phyloP scores from a whole-genome alignment of 2,329 filamentous ascomycete genomes.

The Rhynchosporium secalis region DNA sequence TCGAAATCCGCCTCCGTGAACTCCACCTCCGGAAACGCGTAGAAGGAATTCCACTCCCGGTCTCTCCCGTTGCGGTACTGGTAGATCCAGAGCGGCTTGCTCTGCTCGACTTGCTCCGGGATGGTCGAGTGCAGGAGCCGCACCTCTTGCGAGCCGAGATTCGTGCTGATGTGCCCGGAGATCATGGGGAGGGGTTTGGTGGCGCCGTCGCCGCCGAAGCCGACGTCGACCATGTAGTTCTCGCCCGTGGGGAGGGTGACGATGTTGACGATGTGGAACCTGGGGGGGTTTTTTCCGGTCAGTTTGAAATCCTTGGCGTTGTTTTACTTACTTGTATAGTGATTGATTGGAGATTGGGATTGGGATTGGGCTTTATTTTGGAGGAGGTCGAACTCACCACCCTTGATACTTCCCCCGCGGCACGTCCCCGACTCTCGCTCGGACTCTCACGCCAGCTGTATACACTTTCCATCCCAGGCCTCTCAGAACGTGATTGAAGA shows the following conservation, averaged over 20 bases:
- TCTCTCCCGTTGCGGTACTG: constrained; percentile 53
- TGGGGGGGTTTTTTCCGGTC: constrained; percentile 22
- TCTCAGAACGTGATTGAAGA: constrained; percentile 54
- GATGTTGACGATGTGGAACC: constrained; percentile 62
- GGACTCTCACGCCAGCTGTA: constrained; percentile 47
- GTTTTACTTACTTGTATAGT: neutral
- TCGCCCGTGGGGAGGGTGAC: constrained; percentile 50
- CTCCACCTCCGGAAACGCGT: constrained; percentile 66
- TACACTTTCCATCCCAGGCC: constrained; percentile 56
- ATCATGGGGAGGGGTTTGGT: constrained; percentile 57
- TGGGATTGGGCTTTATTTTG: too few species aligned
- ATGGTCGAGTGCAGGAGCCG: constrained; percentile 53
- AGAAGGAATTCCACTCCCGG: constrained; percentile 58
- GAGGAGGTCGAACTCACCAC: constrained; percentile 27
- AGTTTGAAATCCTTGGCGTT: neutral
- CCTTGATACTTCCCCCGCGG: constrained; percentile 33
- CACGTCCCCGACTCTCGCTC: constrained; percentile 31
- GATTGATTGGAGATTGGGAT: neutral
- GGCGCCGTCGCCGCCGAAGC: constrained; percentile 62
- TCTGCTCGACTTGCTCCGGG: constrained; percentile 46
- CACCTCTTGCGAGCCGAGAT: constrained; percentile 56
- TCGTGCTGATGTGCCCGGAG: constrained; percentile 38
- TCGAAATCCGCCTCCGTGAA: constrained; percentile 62
- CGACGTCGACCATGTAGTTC: constrained; percentile 56
- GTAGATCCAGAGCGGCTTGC: constrained; percentile 61